Evolutionary conservation across 2,329 filamentous ascomycete species (phyloP), one percentile per base, ranked within the genome.

Genomic region (Cladosporium phlei): DNA sequence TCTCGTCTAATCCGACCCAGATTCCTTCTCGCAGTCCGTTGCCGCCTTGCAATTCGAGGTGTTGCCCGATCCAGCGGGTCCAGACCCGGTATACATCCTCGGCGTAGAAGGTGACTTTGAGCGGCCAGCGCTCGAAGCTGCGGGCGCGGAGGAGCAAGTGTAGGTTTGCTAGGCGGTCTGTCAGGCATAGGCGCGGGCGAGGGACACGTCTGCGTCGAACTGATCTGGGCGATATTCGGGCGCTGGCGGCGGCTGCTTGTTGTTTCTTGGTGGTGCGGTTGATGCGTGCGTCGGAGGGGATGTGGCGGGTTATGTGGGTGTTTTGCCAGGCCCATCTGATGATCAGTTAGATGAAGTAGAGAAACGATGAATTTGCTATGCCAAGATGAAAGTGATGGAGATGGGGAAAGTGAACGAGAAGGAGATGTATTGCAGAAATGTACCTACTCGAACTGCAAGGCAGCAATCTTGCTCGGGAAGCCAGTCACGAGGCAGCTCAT

Each of bases 381-480:
- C 8, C 16, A 14, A 11, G 20, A 33, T 7, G 38, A 5, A 24
- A 16, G 28, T 1, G 9, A 14, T 1, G 10, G 9, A 17, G n/a
- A 47, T 16, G 11, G 10, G 17, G 17, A 45, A 14, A 14, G 16
- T 30, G 34, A 17, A 24, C 12, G 21, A 11, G n/a, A n/a, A n/a
- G 5, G 11, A 12, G 16, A n/a, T 2, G 3, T 3, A 27, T 19
- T 5, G 35, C 35, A n/a, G n/a, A n/a, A n/a, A n/a, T n/a, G n/a
- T n/a, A 73, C 81, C 63, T 74, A 93, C 85, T 97, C 91, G 62
- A 98, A 97, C 61, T 97, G 91, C 53, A 98, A 69, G 1, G 93
- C 93, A 0, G 87, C 88, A 27, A 91, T 80, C 59, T 84, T 84
- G 55, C 86, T 91, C 0, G 87, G 88, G 55, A 98, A 98, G 0